Evolutionary conservation across 345 rosid genomes (phyloP), one percentile per base, ranked within the genome.

Genomic region (Gossypium mustelinum): DNA sequence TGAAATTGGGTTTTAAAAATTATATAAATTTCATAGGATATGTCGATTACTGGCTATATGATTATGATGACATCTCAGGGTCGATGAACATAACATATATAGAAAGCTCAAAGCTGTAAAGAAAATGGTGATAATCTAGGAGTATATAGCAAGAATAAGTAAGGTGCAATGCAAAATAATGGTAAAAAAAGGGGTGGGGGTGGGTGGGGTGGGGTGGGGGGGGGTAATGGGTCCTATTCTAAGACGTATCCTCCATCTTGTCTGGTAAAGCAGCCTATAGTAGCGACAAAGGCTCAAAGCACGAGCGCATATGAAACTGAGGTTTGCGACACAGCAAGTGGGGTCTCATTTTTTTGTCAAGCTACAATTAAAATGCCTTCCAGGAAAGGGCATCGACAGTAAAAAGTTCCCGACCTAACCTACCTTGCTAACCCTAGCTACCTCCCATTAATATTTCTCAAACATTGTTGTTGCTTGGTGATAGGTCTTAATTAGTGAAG

Each of bases 221-320:
- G 68, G 22, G 22, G 24, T 34, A 39, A 14, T 34, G 68, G 68
- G 9, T 63, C 24, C 12, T 66, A 66, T 66, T 66, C 52, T 61
- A 54, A 76, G 75, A 61, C 22, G 63, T 64, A 76, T 76, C 73
- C 25, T 59, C 76, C 66, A 47, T 70, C 75, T 52, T 76, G 78
- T 79, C 71, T 34, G 71, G 75, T 72, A 11, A 52, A 58, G 41
- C 41, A 5, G 7, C 41, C 7, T 18, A 16, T 4, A 63, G 56
- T 57, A 75, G 78, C 77, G 80, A 75, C 83, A 81, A 27, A 34
- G 7, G 41, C 41, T 14, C 65, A 20, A 39, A 75, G 57, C 83
- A 79, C 72, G 51, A 74, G 72, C 47, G 34, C 12, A 34, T 62
- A 41, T 34, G 39, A 63, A 39, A 66, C 52, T 66, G 29, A 20